Evolutionary conservation across 805 yeast species (phyloP), one percentile per base, ranked within the genome.

Genomic region (Nakazawaea ishiwadae): DNA sequence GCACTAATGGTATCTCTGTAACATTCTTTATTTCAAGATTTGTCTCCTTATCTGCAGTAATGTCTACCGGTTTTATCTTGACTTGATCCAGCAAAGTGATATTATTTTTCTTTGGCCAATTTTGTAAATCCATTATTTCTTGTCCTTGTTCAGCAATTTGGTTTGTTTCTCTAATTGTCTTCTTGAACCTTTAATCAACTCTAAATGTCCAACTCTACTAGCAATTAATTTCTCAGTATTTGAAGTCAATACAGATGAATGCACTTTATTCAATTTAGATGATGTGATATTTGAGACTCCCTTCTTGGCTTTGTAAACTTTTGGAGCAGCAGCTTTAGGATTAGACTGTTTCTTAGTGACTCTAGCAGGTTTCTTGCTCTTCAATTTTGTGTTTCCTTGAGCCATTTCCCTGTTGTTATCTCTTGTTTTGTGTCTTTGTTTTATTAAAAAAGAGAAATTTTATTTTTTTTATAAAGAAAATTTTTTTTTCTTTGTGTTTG

Each of bases 191-290:
- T 86, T 89, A 49, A 91, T 67, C 30, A 91, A 59, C 65, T 91
- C 99, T 53, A 91, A 71, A 61, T 91, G 98, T 19, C 99, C 99
- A 6, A 91, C 97, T 59, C 91, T 75, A 43, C 95, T 73, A 2
- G 97, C 81, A 51, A 91, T 78, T 44, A 88, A 70, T 64, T 79
- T 88, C 63, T 91, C 99, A 3, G 98, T 91, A 31, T 76, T 69
- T 3, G 77, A 56, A 37, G 63, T 69, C 58, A 68, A 77, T 51
- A 69, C 75, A 3, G 77, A 72, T 30, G 69, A 60, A 55, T 77
- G 84, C 31, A 71, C 68, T 58, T 80, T 82, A 38, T 72, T 66
- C 44, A 84, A 64, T 51, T 77, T 77, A 44, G 71, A 74, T 31
- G 70, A 67, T 6, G 70, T 62, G 15, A 69, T 66, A 30, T 71